Conservation (phyloP, 768 basidiomycete genomes). For the Lanmaoa pseudosensibilis region DNA sequence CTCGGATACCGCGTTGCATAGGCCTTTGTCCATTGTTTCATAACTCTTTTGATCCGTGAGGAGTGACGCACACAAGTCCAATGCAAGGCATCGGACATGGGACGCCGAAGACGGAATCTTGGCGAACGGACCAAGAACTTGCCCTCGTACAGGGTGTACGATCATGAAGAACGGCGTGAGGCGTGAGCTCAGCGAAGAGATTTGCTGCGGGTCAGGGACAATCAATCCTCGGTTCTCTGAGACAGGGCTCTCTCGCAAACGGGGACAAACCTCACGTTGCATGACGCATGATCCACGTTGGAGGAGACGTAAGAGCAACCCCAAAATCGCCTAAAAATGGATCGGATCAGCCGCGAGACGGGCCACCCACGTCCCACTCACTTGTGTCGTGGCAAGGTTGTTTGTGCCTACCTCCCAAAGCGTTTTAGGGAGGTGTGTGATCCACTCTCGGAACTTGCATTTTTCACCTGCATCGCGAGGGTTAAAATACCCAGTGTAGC, state of each 20-base stretch:
- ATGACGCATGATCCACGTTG: slow-evolving; percentile 55
- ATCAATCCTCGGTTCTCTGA: slow-evolving; percentile 9
- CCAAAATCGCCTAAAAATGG: slow-evolving; percentile 49
- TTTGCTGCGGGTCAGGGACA: slow-evolving; percentile 38
- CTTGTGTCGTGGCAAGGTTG: slow-evolving; percentile 62
- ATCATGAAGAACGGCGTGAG: slow-evolving; percentile 81
- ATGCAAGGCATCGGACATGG: slow-evolving; percentile 51
- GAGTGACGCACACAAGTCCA: slow-evolving; percentile 57
- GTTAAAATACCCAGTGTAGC: slow-evolving; percentile 52
- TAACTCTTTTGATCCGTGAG: slow-evolving; percentile 14
- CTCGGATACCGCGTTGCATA: slow-evolving; percentile 24
- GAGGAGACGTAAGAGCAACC: slow-evolving; percentile 58
- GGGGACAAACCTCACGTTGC: slow-evolving; percentile 42
- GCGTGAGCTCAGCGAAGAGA: slow-evolving; percentile 52
- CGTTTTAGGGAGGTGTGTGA: slow-evolving; percentile 71
- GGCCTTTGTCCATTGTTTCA: slow-evolving; percentile 14
- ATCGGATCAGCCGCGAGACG: slow-evolving; percentile 5
- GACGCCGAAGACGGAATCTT: slow-evolving; percentile 51
- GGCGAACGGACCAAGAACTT: slow-evolving; percentile 72
- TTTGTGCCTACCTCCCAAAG: slow-evolving; percentile 80
- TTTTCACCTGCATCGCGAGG: slow-evolving; percentile 29
- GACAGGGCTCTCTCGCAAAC: not conserved
- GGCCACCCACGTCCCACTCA: slow-evolving; percentile 28
- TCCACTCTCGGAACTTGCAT: slow-evolving; percentile 58
- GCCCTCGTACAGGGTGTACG: slow-evolving; percentile 71